These are phyloP conservation scores for Hura crepitans DNA, from an alignment of 441 rosid genomes.

Conservation along the genomic window DNA sequence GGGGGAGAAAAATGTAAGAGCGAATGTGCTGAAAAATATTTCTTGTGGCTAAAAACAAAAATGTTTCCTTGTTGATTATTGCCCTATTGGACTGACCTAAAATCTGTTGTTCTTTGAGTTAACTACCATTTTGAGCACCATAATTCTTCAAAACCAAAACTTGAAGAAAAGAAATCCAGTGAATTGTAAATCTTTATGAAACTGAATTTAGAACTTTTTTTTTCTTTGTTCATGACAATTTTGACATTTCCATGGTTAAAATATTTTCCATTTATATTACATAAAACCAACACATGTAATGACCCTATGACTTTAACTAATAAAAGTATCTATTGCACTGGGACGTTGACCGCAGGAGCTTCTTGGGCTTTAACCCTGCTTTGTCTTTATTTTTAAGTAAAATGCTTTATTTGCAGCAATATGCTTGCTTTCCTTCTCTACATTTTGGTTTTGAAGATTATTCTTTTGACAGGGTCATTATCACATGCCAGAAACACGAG, in stretches of 20 bases:
- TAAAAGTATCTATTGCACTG: neutral
- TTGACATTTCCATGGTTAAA: neutral
- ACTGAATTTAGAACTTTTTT: neutral
- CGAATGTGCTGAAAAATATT: constrained; percentile 18
- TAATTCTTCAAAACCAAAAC: neutral
- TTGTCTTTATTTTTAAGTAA: constrained; percentile 1
- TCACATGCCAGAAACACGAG: constrained; percentile 98
- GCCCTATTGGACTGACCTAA: neutral
- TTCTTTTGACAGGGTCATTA: constrained; percentile 68
- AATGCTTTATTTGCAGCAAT: neutral
- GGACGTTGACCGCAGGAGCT: neutral
- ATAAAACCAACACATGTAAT: neutral
- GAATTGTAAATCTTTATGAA: neutral
- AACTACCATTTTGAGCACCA: constrained; percentile 1
- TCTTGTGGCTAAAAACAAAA: neutral
- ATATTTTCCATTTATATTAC: neutral
- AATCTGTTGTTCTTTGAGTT: neutral
- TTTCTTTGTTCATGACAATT: no score
- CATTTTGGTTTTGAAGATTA: constrained; percentile 1
- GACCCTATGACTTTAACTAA: neutral
- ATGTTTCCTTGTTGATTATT: neutral
- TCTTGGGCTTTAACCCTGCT: neutral
- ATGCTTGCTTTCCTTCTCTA: constrained; percentile 1
- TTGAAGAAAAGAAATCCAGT: neutral
- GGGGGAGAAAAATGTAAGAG: constrained; percentile 78